These are phyloP conservation scores for Pseudogymnoascus pannorum DNA, from an alignment of 2,329 filamentous ascomycete species.

Conservation along the genomic window DNA sequence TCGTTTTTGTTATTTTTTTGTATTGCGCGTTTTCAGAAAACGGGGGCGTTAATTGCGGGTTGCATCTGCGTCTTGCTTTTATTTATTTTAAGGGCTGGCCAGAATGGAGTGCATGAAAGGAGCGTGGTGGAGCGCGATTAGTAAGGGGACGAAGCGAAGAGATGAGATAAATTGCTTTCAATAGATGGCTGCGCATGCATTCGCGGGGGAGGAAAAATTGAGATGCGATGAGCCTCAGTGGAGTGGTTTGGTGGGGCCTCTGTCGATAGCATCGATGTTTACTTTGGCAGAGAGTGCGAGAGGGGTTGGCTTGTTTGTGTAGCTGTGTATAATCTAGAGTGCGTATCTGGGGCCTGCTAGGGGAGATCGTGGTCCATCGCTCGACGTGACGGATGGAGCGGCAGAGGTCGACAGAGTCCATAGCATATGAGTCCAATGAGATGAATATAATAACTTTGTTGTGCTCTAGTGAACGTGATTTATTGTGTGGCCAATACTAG, in stretches of 20 bases:
- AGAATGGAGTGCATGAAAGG: slow-evolving; percentile 8
- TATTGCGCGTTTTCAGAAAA: slow-evolving; percentile 3
- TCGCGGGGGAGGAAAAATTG: not conserved
- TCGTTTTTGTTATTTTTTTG: not conserved
- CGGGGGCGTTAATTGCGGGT: slow-evolving; percentile 6
- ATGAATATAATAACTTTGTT: not conserved
- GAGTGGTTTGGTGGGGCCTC: slow-evolving; percentile 5
- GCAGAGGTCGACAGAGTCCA: not conserved
- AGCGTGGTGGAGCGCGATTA: slow-evolving; percentile 3
- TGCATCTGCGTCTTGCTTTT: slow-evolving; percentile 6
- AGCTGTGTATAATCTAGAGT: slow-evolving; percentile 9
- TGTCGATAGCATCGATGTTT: not conserved
- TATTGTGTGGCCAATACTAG: not conserved
- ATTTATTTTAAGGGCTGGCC: slow-evolving; percentile 1
- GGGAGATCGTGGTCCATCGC: not conserved
- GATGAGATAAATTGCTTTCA: slow-evolving; percentile 8
- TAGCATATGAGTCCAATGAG: slow-evolving; percentile 9
- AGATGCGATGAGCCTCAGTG: slow-evolving; percentile 8
- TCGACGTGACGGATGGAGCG: not conserved
- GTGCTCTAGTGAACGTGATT: not conserved
- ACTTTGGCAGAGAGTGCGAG: not conserved
- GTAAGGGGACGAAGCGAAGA: not conserved
- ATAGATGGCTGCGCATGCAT: slow-evolving; percentile 5
- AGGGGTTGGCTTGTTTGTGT: not conserved
- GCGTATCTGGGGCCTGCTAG: not conserved